Evolutionary conservation across 1,284 basidiomycete genomes (phyloP).

Genomic region (Malassezia vespertilionis): DNA sequence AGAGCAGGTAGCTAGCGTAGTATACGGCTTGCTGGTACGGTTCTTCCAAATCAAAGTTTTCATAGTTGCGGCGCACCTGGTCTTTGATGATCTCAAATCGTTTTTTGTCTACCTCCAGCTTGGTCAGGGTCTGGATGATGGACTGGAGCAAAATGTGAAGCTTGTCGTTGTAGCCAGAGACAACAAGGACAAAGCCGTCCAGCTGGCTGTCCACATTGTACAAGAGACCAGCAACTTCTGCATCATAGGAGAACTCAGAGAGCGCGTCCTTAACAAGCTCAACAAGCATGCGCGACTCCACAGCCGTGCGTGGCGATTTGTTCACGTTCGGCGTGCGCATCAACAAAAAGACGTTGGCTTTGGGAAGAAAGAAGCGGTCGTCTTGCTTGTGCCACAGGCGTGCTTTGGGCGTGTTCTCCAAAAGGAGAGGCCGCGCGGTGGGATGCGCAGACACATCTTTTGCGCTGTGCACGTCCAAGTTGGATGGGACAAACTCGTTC

Average conservation of each 20-base stretch:
- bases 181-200: conserved; percentile 61
- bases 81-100: conserved; percentile 76
- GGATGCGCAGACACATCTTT: conserved; percentile 21
- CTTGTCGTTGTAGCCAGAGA: conserved; percentile 91
- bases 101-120: conserved; percentile 60
- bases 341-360: conserved; percentile 43
- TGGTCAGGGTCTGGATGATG: conserved; percentile 64
- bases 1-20: conserved; percentile 62
- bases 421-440: conserved; percentile 33
- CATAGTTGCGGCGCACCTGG: conserved; percentile 52
- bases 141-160: conserved; percentile 64
- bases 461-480: conserved; percentile 29
- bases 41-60: conserved; percentile 74
- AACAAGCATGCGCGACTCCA: conserved; percentile 59
- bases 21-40: conserved; percentile 72
- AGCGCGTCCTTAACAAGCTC: conserved; percentile 80
- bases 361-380: conserved; percentile 45
- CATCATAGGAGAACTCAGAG: conserved; percentile 84
- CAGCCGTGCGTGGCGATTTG: conserved; percentile 37
- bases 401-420: conserved; percentile 29
- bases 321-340: conserved; percentile 47
- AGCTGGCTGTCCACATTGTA: conserved; percentile 63
- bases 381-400: conserved; percentile 47
- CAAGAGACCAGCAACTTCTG: conserved; percentile 74
- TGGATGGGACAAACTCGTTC: conserved; percentile 41